Percentiles rank a stretch among this genome's conserved stretches.
phyloP scores from a whole-genome alignment of 371 early-diverging fungal species.

The Coemansia sp. region DNA sequence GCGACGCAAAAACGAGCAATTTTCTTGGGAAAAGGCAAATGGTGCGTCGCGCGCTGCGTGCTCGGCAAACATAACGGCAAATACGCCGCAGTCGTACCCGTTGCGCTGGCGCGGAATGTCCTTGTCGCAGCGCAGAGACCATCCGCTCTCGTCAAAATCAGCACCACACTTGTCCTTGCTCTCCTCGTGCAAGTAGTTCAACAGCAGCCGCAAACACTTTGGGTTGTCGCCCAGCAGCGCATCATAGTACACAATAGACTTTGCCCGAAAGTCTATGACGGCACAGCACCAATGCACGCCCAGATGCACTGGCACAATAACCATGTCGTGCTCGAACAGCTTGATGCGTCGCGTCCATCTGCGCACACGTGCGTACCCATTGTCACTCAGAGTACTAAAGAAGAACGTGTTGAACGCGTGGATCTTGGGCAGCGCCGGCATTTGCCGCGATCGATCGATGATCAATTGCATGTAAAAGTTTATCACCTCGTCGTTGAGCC shows the following conservation, averaged over 20 bases:
- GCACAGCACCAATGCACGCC: slow-evolving; percentile 89
- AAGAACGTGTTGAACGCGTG: slow-evolving; percentile 91
- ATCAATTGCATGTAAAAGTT: slow-evolving; percentile 85
- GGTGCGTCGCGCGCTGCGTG: slow-evolving; percentile 57
- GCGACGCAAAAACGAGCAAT: slow-evolving; percentile 70
- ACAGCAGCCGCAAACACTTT: slow-evolving; percentile 56
- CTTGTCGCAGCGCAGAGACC: slow-evolving; percentile 69
- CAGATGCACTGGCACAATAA: slow-evolving; percentile 88
- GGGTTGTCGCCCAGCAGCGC: slow-evolving; percentile 69
- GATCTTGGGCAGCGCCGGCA: slow-evolving; percentile 55
- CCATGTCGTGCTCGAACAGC: slow-evolving; percentile 73
- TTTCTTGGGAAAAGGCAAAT: slow-evolving; percentile 72
- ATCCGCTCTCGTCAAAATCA: slow-evolving; percentile 62
- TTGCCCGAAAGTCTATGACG: slow-evolving; percentile 70
- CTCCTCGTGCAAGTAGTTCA: slow-evolving; percentile 72
- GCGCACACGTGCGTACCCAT: slow-evolving; percentile 72
- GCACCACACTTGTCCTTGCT: slow-evolving; percentile 60
- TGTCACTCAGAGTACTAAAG: slow-evolving; percentile 65
- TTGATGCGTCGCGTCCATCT: slow-evolving; percentile 86
- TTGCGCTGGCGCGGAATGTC: slow-evolving; percentile 84
- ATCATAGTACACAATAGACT: slow-evolving; percentile 81
- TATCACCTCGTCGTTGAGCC: slow-evolving; percentile 93
- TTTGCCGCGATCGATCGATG: slow-evolving; percentile 58
- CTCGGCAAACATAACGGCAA: slow-evolving; percentile 89
- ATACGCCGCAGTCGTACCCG: slow-evolving; percentile 97